phyloP scores from a whole-genome alignment of 768 basidiomycete species.

The Cystofilobasidium bisporidii region DNA sequence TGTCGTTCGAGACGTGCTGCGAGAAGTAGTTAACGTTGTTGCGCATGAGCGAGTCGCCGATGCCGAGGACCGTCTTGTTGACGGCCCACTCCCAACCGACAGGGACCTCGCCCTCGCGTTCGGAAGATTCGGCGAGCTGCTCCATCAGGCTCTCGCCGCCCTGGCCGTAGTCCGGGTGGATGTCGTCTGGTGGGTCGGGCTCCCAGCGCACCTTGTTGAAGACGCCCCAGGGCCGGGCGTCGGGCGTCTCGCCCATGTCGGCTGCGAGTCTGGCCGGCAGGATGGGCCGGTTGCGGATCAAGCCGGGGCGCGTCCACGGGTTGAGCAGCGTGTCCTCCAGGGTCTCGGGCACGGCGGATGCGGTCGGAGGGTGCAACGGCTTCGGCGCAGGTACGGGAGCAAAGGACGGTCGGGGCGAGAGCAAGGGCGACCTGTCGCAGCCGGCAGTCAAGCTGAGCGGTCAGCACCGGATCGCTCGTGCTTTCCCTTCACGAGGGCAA shows the following conservation, averaged over 20 bases:
- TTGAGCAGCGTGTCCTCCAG: not conserved
- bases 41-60: slow-evolving; percentile 25
- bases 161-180: slow-evolving; percentile 5
- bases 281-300: slow-evolving; percentile 12
- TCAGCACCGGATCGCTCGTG: too few species aligned
- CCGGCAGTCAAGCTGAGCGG: too few species aligned
- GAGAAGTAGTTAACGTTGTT: slow-evolving; percentile 24
- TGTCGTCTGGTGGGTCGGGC: not conserved
- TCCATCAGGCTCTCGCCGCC: slow-evolving; percentile 15
- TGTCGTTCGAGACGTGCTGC: slow-evolving; percentile 3
- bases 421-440: not conserved
- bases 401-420: not conserved
- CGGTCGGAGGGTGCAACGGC: not conserved
- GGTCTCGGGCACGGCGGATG: not conserved
- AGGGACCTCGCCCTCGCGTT: not conserved
- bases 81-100: slow-evolving; percentile 17
- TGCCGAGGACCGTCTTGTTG: slow-evolving; percentile 26
- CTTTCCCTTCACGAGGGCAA: too few species aligned
- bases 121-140: slow-evolving; percentile 5
- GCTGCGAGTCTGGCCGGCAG: too few species aligned
- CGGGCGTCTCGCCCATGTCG: not conserved
- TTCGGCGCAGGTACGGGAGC: not conserved
- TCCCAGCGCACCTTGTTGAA: slow-evolving; percentile 22
- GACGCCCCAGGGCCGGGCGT: not conserved
- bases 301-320: slow-evolving; percentile 10